A percentile compares a stretch with the other conserved stretches of the same genome.
phyloP scores from a whole-genome alignment of 371 early-diverging fungal genomes.

The Mucor mucedo region DNA sequence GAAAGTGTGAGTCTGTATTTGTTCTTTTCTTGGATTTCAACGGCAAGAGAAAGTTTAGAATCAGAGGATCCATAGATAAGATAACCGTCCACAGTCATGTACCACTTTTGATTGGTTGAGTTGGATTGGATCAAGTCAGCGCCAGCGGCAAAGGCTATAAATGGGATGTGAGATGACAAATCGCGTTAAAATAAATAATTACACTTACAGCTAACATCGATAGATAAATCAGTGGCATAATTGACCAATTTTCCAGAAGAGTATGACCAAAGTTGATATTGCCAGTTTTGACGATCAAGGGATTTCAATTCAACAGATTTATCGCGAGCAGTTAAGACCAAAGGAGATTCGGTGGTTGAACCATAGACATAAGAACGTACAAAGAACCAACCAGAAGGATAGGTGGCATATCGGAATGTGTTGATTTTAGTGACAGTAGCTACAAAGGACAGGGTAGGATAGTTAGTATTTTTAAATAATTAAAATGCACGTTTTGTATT shows the following conservation, averaged over 20 bases:
- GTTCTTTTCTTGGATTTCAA: slow-evolving; percentile 12
- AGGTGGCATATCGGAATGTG: slow-evolving; percentile 45
- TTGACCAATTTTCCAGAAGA: slow-evolving; percentile 55
- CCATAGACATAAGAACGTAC: slow-evolving; percentile 33
- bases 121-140: slow-evolving; percentile 23
- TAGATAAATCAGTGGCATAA: slow-evolving; percentile 51
- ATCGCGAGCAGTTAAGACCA: slow-evolving; percentile 40
- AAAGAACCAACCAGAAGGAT: slow-evolving; percentile 53
- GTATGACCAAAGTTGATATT: slow-evolving; percentile 57
- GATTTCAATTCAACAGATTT: slow-evolving; percentile 30
- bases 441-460: neutral
- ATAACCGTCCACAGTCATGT: slow-evolving; percentile 31
- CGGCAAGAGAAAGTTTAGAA: slow-evolving; percentile 31
- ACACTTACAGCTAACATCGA: slow-evolving; percentile 44
- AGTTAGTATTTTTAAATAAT: neutral
- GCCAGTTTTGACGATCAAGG: slow-evolving; percentile 44
- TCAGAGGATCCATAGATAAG: slow-evolving; percentile 30
- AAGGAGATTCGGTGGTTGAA: slow-evolving; percentile 46
- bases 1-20: slow-evolving; percentile 22
- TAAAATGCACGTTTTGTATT: neutral
- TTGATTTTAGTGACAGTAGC: slow-evolving; percentile 31
- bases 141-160: slow-evolving; percentile 23
- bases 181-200: slow-evolving; percentile 2
- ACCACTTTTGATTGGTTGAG: slow-evolving; percentile 26
- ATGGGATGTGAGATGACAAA: neutral